Conservation (phyloP, 208 protist genomes). For the Leishmania tarentolae region DNA sequence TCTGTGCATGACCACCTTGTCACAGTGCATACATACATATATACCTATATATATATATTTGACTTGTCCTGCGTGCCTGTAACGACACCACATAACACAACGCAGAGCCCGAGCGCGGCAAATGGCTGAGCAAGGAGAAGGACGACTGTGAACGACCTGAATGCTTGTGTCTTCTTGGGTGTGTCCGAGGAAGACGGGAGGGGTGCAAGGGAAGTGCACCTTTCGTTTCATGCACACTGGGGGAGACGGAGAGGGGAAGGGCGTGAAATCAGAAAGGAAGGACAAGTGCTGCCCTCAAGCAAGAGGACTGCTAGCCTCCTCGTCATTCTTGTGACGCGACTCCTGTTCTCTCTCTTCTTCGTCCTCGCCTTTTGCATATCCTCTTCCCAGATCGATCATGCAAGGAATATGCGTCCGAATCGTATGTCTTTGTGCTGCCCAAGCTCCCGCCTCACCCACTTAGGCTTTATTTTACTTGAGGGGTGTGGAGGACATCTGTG, state of each 20-base stretch:
- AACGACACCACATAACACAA: conserved; percentile 5
- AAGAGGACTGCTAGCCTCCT: background rate
- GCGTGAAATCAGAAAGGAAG: background rate
- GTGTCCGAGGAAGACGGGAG: background rate
- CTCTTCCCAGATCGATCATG: background rate
- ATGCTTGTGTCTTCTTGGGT: background rate
- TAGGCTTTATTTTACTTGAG: background rate
- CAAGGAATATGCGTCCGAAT: background rate
- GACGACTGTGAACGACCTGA: background rate
- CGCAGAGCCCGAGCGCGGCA: background rate
- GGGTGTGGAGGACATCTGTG: background rate
- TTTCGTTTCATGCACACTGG: background rate
- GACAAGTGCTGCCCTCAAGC: background rate
- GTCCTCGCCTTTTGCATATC: background rate
- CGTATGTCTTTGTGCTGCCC: background rate
- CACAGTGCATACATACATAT: background rate
- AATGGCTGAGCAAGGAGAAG: background rate
- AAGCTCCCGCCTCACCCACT: background rate
- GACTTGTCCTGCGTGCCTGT: conserved; percentile 1
- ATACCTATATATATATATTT: background rate
- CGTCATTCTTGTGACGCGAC: background rate
- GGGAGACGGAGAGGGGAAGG: background rate
- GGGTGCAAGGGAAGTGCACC: background rate
- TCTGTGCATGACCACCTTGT: background rate
- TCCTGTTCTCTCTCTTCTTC: background rate